Conservation (phyloP, 805 yeast genomes). For the Lipomyces lipofer region DNA sequence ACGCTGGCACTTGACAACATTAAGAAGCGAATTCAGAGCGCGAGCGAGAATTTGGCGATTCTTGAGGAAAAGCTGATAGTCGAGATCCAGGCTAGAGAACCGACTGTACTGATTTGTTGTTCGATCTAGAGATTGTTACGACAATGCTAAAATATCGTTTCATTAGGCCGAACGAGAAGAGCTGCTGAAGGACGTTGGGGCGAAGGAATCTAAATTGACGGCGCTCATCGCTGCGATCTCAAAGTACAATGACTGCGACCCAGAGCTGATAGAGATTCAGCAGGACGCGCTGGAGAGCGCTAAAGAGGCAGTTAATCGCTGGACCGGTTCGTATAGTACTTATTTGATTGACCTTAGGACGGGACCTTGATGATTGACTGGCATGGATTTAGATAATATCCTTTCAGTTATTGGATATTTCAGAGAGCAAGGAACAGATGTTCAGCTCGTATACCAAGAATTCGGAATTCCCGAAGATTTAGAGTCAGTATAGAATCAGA, state of each 20-base stretch:
- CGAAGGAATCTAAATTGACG: slow-evolving; percentile 9
- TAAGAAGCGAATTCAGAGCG: slow-evolving; percentile 8
- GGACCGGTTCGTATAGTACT: slow-evolving; percentile 32
- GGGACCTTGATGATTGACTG: slow-evolving; percentile 4
- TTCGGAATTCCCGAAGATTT: slow-evolving; percentile 50
- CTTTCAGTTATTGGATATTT: slow-evolving; percentile 46
- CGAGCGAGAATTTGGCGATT: slow-evolving; percentile 2
- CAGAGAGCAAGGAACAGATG: slow-evolving; percentile 38
- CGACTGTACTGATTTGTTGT: slow-evolving; percentile 1
- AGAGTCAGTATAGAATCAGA: too few species aligned
- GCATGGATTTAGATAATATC: slow-evolving; percentile 43
- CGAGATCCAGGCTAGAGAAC: slow-evolving; percentile 10
- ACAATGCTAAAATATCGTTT: not conserved
- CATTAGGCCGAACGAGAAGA: slow-evolving; percentile 12
- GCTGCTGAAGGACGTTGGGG: slow-evolving; percentile 7
- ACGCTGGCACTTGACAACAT: slow-evolving; percentile 18
- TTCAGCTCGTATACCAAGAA: slow-evolving; percentile 42
- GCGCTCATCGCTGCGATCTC: slow-evolving; percentile 4
- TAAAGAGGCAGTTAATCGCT: slow-evolving; percentile 32
- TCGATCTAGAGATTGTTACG: not conserved
- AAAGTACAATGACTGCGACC: slow-evolving; percentile 22
- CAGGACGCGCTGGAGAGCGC: slow-evolving; percentile 10
- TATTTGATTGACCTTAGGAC: slow-evolving; percentile 15
- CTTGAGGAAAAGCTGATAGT: slow-evolving; percentile 14
- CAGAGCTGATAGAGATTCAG: slow-evolving; percentile 18